These are phyloP conservation scores for Retiboletus flavoniger DNA, from an alignment of 1,284 basidiomycete species.

Conservation along the genomic window DNA sequence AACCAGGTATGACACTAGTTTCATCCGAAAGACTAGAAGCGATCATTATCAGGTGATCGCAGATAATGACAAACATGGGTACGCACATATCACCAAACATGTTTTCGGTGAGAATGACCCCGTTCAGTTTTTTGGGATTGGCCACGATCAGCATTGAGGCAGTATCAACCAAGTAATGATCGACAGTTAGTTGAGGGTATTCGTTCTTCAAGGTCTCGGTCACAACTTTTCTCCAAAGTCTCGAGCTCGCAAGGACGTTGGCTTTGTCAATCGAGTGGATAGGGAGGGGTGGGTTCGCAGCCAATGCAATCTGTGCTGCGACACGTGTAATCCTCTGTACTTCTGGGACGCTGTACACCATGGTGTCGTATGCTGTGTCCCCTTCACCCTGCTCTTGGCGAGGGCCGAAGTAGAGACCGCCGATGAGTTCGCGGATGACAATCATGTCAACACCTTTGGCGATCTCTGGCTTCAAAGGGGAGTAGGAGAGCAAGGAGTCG, in stretches of 20 bases:
- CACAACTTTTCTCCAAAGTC: conserved; percentile 93
- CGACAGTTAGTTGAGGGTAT: conserved; percentile 82
- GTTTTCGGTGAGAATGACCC: conserved; percentile 93
- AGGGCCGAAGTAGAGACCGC: conserved; percentile 91
- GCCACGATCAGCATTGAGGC: conserved; percentile 96
- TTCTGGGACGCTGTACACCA: conserved; percentile 90
- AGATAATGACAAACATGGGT: conserved; percentile 11
- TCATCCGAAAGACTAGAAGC: conserved; percentile 86
- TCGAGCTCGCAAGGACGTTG: conserved; percentile 94
- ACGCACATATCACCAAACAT: conserved; percentile 94
- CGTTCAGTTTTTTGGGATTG: conserved; percentile 92
- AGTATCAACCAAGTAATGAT: conserved; percentile 94
- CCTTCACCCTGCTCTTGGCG: conserved; percentile 83
- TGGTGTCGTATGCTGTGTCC: conserved; percentile 83
- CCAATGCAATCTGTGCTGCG: conserved; percentile 89
- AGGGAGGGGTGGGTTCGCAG: conserved; percentile 80
- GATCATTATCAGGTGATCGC: conserved; percentile 5
- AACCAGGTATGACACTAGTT: conserved; percentile 96
- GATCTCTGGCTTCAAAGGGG: conserved; percentile 89
- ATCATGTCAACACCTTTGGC: conserved; percentile 90
- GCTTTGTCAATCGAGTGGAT: conserved; percentile 98
- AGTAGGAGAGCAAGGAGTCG: conserved; percentile 83
- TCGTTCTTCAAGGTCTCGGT: conserved; percentile 80
- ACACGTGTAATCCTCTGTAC: conserved; percentile 95
- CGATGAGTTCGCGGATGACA: conserved; percentile 93